A percentile compares a stretch with the other conserved stretches of the same genome.
Conservation (phyloP, 257 asterid genomes). For the Solanum clarkiae region DNA sequence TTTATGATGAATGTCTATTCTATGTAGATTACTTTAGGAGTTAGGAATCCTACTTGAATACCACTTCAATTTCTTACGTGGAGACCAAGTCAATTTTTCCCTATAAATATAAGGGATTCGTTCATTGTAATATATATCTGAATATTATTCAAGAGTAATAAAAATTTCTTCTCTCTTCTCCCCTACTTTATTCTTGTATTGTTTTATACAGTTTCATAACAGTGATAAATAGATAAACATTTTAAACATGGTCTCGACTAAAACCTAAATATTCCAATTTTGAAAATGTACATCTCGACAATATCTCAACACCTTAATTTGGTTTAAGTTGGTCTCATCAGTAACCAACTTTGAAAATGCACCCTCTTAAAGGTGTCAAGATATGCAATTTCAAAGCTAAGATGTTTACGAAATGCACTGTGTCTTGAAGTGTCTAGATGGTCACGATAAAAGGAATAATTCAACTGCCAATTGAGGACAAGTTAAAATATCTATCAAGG, state of each 20-base stretch:
- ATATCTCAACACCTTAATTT: neutral
- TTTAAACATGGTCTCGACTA: accelerated
- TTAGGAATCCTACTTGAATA: no score
- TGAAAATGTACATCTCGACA: neutral
- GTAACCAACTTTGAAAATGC: neutral
- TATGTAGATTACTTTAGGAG: no score
- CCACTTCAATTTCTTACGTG: no score
- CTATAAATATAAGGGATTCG: no score
- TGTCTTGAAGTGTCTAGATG: neutral
- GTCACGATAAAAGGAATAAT: neutral
- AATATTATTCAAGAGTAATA: no score
- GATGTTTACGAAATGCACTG: neutral
- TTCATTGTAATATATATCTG: no score
- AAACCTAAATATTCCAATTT: neutral
- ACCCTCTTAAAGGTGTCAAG: neutral
- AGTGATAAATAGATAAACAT: neutral
- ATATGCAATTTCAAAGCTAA: neutral
- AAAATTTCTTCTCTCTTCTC: no score
- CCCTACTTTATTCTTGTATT: no score
- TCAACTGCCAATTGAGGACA: neutral
- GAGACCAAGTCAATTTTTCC: no score
- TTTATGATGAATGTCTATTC: no score
- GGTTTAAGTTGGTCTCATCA: neutral
- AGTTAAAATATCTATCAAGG: neutral
- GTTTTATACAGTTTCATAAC: no score